phyloP scores from a whole-genome alignment of 106 monocot species.

The Acorus gramineus region DNA sequence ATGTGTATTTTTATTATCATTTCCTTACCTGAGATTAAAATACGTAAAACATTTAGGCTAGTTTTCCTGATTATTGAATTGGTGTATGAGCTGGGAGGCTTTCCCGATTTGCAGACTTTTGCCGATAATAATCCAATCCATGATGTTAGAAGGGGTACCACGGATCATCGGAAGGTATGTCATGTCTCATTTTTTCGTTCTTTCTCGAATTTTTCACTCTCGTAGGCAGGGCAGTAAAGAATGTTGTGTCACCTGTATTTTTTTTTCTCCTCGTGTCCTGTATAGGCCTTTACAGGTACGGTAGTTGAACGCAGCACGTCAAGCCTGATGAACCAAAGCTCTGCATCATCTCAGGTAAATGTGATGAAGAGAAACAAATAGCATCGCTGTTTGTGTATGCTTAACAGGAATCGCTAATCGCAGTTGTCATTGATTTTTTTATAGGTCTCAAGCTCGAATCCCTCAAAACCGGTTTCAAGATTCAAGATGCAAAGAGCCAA shows the following conservation, averaged over 20 bases:
- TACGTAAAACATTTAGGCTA: not conserved
- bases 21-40: not conserved
- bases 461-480: constrained; percentile 55
- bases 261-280: not conserved
- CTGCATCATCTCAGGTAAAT: constrained; percentile 25
- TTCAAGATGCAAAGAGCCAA: constrained; percentile 63
- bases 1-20: not conserved
- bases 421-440: not conserved
- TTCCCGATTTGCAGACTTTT: constrained; percentile 15
- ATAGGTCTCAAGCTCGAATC: constrained; percentile 27
- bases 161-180: constrained; percentile 10
- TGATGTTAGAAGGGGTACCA: not conserved
- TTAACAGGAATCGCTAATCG: not conserved
- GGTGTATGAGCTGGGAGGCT: not conserved
- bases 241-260: not conserved
- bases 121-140: constrained; percentile 7
- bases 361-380: no score
- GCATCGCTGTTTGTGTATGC: not conserved
- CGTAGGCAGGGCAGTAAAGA: not conserved
- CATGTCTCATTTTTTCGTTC: not conserved
- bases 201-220: not conserved
- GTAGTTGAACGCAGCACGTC: constrained; percentile 45
- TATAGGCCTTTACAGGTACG: constrained; percentile 60
- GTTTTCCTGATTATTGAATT: not conserved
- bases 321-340: constrained; percentile 14